phyloP scores from a whole-genome alignment of 108 stramenopile genomes.

The Cyclotella kingstonii region DNA sequence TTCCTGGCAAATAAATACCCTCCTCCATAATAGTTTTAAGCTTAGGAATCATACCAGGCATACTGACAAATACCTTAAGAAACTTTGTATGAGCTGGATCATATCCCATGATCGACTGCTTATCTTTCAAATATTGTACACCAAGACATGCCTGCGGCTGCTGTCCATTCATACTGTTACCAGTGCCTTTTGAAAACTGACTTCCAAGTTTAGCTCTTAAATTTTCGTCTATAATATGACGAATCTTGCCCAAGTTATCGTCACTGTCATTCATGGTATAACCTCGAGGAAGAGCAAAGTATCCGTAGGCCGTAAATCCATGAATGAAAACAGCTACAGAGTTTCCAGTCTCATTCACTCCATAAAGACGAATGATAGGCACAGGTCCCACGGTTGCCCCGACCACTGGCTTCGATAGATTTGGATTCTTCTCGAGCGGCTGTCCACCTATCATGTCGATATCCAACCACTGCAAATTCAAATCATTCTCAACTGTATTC shows the following conservation, averaged over 20 bases:
- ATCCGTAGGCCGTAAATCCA: conserved; percentile 96
- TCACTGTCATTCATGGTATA: conserved; percentile 51
- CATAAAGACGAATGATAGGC: conserved; percentile 93
- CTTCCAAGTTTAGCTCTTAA: conserved; percentile 34
- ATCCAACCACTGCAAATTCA: conserved; percentile 95
- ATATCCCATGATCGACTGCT: conserved; percentile 89
- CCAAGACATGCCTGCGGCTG: conserved; percentile 52
- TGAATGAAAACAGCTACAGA: conserved; percentile 91
- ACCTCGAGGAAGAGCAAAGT: conserved; percentile 73
- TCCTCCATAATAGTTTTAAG: conserved; percentile 91
- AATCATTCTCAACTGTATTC: conserved; percentile 40
- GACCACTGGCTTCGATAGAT: conserved; percentile 48
- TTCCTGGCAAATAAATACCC: conserved; percentile 84
- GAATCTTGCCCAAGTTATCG: conserved; percentile 56
- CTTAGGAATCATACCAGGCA: conserved; percentile 92
- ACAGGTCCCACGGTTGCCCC: conserved; percentile 69
- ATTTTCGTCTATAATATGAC: conserved; percentile 25
- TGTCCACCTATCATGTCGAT: conserved; percentile 90
- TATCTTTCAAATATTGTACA: conserved; percentile 55
- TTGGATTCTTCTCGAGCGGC: conserved; percentile 75
- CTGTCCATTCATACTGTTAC: conserved; percentile 9
- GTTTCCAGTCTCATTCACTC: conserved; percentile 90
- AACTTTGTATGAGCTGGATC: conserved; percentile 72
- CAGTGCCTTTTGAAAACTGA: conserved; percentile 29
- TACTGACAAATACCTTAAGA: conserved; percentile 84